Evolutionary conservation across 805 yeast species (phyloP).

Genomic region (Nakazawaea peltata): DNA sequence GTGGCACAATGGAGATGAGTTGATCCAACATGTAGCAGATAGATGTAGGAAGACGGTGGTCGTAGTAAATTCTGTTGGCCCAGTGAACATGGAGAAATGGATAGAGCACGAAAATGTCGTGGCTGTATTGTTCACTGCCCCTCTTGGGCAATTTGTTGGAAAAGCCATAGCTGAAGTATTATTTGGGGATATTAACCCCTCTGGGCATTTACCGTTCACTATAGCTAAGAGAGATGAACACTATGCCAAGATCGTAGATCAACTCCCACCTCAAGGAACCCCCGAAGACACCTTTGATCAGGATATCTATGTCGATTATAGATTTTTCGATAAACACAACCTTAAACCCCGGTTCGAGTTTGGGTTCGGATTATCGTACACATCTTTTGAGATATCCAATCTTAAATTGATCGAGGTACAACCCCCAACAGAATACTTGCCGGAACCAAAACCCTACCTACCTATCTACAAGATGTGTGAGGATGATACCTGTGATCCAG

Average conservation of each 20-base stretch:
- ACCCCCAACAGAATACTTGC: constrained; percentile 36
- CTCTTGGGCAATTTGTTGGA: constrained; percentile 43
- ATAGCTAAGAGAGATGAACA: constrained; percentile 41
- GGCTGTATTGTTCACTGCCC: constrained; percentile 45
- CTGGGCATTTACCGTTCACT: constrained; percentile 33
- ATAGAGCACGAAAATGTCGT: constrained; percentile 50
- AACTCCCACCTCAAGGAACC: constrained; percentile 28
- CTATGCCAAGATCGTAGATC: constrained; percentile 12
- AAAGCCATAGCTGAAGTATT: constrained; percentile 34
- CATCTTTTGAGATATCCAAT: constrained; percentile 26
- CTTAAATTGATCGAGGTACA: constrained; percentile 33
- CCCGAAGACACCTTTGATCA: constrained; percentile 26
- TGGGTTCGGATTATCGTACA: constrained; percentile 36
- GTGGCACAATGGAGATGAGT: constrained; percentile 54
- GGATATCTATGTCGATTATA: constrained; percentile 36
- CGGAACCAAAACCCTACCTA: constrained; percentile 36
- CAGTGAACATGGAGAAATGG: constrained; percentile 46
- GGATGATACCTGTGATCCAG: constrained; percentile 45
- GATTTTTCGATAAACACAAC: constrained; percentile 31
- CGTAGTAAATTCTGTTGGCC: constrained; percentile 50
- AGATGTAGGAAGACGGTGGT: constrained; percentile 47
- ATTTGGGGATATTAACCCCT: constrained; percentile 34
- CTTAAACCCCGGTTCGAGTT: constrained; percentile 31
- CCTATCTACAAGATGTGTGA: constrained; percentile 33
- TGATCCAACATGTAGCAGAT: constrained; percentile 38